Evolutionary conservation across 257 asterid species (phyloP).

Genomic region (Ajuga chamaepitys): DNA sequence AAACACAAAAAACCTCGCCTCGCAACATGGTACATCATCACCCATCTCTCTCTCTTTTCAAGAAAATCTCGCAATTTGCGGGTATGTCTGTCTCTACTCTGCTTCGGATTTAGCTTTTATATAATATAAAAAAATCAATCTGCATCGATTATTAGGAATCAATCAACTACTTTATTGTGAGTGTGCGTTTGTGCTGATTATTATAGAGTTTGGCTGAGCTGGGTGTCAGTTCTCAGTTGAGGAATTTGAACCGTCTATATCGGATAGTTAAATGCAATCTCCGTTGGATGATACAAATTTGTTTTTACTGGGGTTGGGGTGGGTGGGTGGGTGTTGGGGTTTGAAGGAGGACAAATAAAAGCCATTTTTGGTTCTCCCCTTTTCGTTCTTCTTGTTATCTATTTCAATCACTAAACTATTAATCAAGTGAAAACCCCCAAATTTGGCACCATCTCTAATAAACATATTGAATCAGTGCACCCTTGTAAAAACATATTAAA

Average conservation of each 20-base stretch:
- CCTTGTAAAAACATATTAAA: no score
- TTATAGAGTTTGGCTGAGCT: neutral
- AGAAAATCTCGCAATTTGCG: conserved; percentile 24
- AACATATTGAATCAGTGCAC: no score
- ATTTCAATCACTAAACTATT: neutral
- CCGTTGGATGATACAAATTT: conserved; percentile 3
- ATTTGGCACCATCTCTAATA: no score
- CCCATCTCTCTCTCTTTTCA: conserved; percentile 36
- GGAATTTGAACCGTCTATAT: conserved; percentile 6
- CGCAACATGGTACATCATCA: conserved; percentile 63
- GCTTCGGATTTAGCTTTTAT: neutral
- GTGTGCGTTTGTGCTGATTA: conserved; percentile 5
- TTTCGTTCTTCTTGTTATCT: neutral
- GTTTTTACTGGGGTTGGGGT: neutral
- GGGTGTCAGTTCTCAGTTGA: neutral
- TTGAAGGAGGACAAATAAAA: no score
- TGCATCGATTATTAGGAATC: conserved; percentile 1
- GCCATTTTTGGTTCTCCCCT: neutral
- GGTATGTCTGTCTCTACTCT: conserved; percentile 11
- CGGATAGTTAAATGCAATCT: neutral
- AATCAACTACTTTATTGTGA: neutral
- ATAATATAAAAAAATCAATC: neutral
- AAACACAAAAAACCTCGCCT: conserved; percentile 39
- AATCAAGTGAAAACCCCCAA: no score
- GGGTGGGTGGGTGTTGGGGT: no score